These are phyloP conservation scores for Mrakiaceae sp. DNA, from an alignment of 1,284 basidiomycete genomes.

Conservation along the genomic window DNA sequence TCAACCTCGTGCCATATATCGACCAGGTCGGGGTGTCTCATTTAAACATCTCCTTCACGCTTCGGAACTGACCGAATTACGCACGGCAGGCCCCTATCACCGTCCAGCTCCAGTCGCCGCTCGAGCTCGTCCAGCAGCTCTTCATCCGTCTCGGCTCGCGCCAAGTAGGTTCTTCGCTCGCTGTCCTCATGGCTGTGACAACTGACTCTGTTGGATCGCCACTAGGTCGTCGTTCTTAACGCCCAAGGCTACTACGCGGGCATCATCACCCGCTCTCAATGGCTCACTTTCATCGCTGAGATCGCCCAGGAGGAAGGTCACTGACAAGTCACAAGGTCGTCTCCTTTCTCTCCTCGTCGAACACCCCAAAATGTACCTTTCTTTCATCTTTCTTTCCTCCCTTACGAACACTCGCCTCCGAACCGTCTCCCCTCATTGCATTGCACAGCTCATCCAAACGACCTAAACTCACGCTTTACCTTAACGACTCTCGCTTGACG, in stretches of 20 bases:
- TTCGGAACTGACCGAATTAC: slow-evolving; percentile 6
- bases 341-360: too few species aligned
- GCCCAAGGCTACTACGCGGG: slow-evolving; percentile 74
- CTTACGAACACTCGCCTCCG: too few species aligned
- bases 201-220: not conserved
- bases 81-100: slow-evolving; percentile 61
- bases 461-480: too few species aligned
- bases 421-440: too few species aligned
- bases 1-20: slow-evolving; percentile 81
- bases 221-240: slow-evolving; percentile 72
- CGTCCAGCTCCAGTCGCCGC: slow-evolving; percentile 65
- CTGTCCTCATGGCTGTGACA: too few species aligned
- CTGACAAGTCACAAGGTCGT: not conserved
- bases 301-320: slow-evolving; percentile 77
- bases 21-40: slow-evolving; percentile 54
- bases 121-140: slow-evolving; percentile 81
- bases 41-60: slow-evolving; percentile 1
- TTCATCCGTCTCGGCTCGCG: slow-evolving; percentile 86
- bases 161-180: not conserved
- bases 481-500: too few species aligned
- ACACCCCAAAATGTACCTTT: too few species aligned
- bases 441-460: too few species aligned
- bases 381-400: too few species aligned
- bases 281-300: slow-evolving; percentile 68
- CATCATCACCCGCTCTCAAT: slow-evolving; percentile 83